Percentiles rank a stretch among this genome's conserved stretches.
Conservation (phyloP, 345 rosid genomes). For the Populus deltoides region DNA sequence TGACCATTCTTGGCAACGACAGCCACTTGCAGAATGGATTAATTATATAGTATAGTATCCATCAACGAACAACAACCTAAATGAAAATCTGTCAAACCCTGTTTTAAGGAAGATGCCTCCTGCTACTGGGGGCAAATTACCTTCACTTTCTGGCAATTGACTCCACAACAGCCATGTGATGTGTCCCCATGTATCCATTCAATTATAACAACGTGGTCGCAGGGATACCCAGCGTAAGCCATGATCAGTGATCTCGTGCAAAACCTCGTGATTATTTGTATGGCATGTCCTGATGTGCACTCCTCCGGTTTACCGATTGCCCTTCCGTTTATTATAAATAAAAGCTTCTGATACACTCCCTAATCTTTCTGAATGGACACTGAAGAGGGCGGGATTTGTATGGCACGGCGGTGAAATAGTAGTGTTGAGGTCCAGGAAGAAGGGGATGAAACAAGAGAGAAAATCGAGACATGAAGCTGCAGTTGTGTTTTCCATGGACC, state of each 20-base stretch:
- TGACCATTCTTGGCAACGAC: too few species aligned
- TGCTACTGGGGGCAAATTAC: not conserved
- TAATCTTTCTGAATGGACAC: not conserved
- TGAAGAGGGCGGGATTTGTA: not conserved
- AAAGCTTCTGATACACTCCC: not conserved
- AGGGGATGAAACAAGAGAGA: not conserved
- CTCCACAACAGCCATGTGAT: constrained; percentile 3
- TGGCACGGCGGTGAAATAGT: too few species aligned
- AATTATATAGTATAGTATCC: not conserved
- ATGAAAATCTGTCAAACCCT: not conserved
- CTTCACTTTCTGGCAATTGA: not conserved
- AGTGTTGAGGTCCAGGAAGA: not conserved
- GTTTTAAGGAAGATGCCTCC: not conserved
- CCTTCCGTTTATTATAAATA: too few species aligned
- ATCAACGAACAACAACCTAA: not conserved
- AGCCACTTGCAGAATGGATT: not conserved
- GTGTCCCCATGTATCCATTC: not conserved
- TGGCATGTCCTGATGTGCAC: not conserved
- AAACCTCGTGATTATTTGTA: not conserved
- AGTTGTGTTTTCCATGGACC: too few species aligned
- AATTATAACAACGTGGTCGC: not conserved
- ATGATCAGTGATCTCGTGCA: constrained; percentile 7
- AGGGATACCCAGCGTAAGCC: not conserved
- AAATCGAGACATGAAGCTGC: too few species aligned
- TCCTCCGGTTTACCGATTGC: too few species aligned